Percentiles rank a stretch among this genome's conserved stretches.
Evolutionary conservation across 805 yeast species (phyloP).

Genomic region (Saccharomycodes ludwigii): DNA sequence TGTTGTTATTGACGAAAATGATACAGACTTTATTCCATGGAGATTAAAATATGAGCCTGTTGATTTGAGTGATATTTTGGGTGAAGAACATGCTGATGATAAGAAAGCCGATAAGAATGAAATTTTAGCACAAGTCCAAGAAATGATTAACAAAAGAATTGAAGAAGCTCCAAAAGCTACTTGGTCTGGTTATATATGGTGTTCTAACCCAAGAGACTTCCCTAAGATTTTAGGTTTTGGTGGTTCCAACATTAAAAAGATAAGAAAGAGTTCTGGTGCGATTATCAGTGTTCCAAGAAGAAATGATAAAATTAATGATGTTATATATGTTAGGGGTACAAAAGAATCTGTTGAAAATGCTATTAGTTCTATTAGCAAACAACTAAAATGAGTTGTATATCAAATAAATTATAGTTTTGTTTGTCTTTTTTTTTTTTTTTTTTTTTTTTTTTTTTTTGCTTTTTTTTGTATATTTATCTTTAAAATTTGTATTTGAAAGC

Average conservation of each 20-base stretch:
- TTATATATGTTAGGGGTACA: constrained; percentile 49
- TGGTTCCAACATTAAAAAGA: constrained; percentile 51
- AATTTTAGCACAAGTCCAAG: constrained; percentile 18
- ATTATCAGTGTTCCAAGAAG: constrained; percentile 53
- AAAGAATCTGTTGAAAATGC: constrained; percentile 42
- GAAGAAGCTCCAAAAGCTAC: constrained; percentile 33
- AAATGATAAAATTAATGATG: constrained; percentile 37
- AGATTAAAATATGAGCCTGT: constrained; percentile 36
- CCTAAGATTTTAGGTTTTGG: constrained; percentile 64
- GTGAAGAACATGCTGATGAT: constrained; percentile 21
- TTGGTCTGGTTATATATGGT: constrained; percentile 50
- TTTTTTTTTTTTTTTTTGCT: neutral
- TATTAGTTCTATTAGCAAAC: constrained; percentile 25
- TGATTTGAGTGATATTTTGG: constrained; percentile 18
- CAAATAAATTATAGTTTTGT: constrained; percentile 3
- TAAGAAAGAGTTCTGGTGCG: constrained; percentile 47
- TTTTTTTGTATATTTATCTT: neutral
- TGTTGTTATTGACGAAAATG: constrained; percentile 14
- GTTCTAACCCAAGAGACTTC: constrained; percentile 37
- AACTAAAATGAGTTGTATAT: no score
- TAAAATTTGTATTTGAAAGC: neutral
- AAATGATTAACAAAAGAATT: constrained; percentile 36
- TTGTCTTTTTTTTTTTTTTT: neutral
- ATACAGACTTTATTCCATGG: constrained; percentile 44
- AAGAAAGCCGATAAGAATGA: constrained; percentile 41